These are phyloP conservation scores for Teratosphaeria epicoccoides DNA, from an alignment of 2,329 filamentous ascomycete genomes.

Conservation along the genomic window DNA sequence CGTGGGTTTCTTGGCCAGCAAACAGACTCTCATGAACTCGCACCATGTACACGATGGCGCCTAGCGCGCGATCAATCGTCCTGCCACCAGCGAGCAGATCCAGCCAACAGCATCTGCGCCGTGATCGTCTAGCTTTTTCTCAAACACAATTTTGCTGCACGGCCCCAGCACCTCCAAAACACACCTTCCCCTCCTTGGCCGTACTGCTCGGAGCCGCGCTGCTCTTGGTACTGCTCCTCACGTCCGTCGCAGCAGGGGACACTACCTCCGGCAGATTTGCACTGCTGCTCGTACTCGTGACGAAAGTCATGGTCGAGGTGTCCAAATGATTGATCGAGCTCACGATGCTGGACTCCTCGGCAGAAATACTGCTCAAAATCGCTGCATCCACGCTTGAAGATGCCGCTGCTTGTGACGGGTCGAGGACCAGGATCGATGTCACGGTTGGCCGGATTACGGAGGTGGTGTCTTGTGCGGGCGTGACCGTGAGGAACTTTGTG, in stretches of 20 bases:
- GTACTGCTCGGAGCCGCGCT: not conserved
- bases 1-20: too few species aligned
- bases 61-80: not conserved
- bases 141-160: constrained; percentile 2
- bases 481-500: constrained; percentile 11
- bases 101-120: too few species aligned
- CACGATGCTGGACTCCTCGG: not conserved
- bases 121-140: not conserved
- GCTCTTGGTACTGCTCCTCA: not conserved
- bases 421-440: constrained; percentile 6
- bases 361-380: not conserved
- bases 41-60: too few species aligned
- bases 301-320: not conserved
- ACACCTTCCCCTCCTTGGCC: not conserved
- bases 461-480: constrained; percentile 3
- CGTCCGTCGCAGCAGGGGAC: not conserved
- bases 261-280: not conserved
- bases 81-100: too few species aligned
- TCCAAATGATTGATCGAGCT: not conserved
- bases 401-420: constrained; percentile 3
- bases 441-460: constrained; percentile 4
- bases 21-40: too few species aligned
- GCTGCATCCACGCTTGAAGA: not conserved
- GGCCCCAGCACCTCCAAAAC: constrained; percentile 4
- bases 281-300: not conserved